Conservation (phyloP, 345 rosid species). For the Brassica cretica region DNA sequence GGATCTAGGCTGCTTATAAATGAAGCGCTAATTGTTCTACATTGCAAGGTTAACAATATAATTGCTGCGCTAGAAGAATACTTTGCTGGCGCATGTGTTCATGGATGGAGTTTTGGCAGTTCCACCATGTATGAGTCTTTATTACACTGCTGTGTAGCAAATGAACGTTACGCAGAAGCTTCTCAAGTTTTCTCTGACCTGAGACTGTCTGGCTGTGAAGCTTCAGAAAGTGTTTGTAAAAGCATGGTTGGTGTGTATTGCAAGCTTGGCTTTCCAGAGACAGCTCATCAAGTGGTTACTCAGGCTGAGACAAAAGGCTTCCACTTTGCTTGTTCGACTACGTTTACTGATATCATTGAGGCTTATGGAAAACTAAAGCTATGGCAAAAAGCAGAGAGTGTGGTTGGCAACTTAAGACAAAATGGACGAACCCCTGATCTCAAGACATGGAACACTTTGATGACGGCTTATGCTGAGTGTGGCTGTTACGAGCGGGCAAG, state of each 20-base stretch:
- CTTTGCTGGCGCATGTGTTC: slow-evolving; percentile 41
- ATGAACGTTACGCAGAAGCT: slow-evolving; percentile 66
- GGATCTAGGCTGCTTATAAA: slow-evolving; percentile 54
- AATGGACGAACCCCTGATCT: slow-evolving; percentile 54
- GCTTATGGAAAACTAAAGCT: slow-evolving; percentile 70
- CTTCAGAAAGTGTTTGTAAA: slow-evolving; percentile 52
- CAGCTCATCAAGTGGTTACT: slow-evolving; percentile 66
- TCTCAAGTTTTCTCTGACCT: slow-evolving; percentile 83
- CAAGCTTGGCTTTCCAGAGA: slow-evolving; percentile 83
- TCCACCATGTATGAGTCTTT: slow-evolving; percentile 67
- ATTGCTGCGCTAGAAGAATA: slow-evolving; percentile 76
- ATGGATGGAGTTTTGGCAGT: slow-evolving; percentile 50
- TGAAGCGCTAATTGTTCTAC: slow-evolving; percentile 69
- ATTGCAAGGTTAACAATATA: slow-evolving; percentile 66
- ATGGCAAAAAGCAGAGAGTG: slow-evolving; percentile 87
- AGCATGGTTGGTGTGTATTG: slow-evolving; percentile 65
- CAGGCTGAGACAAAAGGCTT: slow-evolving; percentile 60
- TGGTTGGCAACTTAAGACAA: slow-evolving; percentile 73
- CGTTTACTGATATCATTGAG: slow-evolving; percentile 61
- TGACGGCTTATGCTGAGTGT: slow-evolving; percentile 81
- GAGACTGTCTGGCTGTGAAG: slow-evolving; percentile 65
- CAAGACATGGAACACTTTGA: slow-evolving; percentile 85
- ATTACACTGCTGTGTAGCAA: slow-evolving; percentile 64
- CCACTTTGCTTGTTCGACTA: slow-evolving; percentile 47
- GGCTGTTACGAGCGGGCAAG: slow-evolving; percentile 92